phyloP scores from a whole-genome alignment of 2,329 filamentous ascomycete species.

The Magnaporthales sp. region DNA sequence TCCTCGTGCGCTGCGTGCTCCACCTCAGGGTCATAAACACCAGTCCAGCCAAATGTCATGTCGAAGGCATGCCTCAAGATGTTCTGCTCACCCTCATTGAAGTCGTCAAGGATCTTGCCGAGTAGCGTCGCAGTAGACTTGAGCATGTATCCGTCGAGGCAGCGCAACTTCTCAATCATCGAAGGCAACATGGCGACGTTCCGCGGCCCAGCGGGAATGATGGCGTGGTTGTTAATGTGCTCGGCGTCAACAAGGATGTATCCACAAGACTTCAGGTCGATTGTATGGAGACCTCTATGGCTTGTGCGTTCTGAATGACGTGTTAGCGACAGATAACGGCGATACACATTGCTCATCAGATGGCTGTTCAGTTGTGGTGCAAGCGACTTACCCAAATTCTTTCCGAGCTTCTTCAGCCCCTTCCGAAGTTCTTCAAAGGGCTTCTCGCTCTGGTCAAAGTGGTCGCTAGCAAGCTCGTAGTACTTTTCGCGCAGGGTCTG shows the following conservation, averaged over 20 bases:
- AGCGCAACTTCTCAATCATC: constrained; percentile 6
- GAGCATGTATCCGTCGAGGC: constrained; percentile 23
- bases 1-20: constrained; percentile 25
- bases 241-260: constrained; percentile 38
- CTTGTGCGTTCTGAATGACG: constrained; percentile 4
- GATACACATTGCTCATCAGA: constrained; percentile 7
- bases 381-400: neutral
- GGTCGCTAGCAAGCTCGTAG: neutral
- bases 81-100: constrained; percentile 19
- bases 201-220: constrained; percentile 18
- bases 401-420: neutral
- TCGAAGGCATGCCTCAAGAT: constrained; percentile 22
- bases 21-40: constrained; percentile 21
- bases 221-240: constrained; percentile 25
- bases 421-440: neutral
- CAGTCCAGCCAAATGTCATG: constrained; percentile 28
- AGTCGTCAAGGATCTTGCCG: constrained; percentile 21
- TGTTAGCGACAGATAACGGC: constrained; percentile 14
- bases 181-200: constrained; percentile 7
- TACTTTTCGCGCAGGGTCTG: constrained; percentile 14
- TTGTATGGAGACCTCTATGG: constrained; percentile 21
- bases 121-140: constrained; percentile 25
- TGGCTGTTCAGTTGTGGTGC: neutral
- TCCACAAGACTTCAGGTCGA: constrained; percentile 53
- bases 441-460: neutral